Evolutionary conservation across 2,329 filamentous ascomycete genomes (phyloP).

Genomic region (Alternaria triticimaculans): DNA sequence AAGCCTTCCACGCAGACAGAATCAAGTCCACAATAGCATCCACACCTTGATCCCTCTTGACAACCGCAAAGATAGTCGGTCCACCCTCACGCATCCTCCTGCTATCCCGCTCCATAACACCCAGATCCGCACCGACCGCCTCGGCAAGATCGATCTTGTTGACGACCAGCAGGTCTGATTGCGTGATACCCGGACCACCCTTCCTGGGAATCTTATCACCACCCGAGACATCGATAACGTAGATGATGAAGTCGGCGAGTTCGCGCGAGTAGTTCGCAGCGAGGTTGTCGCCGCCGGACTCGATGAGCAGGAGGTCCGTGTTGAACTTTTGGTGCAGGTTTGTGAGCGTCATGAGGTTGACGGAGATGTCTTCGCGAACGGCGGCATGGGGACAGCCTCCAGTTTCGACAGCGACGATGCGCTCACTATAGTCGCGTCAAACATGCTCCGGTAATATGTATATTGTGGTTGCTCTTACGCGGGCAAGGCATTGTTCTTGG

Average conservation of each 20-base stretch:
- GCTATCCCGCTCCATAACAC: constrained; percentile 93
- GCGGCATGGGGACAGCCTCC: constrained; percentile 97
- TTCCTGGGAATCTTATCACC: constrained; percentile 97
- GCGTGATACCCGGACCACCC: constrained; percentile 95
- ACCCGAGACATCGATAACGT: constrained; percentile 95
- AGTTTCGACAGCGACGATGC: constrained; percentile 96
- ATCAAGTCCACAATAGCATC: constrained; percentile 89
- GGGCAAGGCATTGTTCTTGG: constrained; percentile 81
- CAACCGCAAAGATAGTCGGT: constrained; percentile 93
- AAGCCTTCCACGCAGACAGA: constrained; percentile 88
- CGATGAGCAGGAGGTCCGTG: constrained; percentile 88
- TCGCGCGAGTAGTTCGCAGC: constrained; percentile 96
- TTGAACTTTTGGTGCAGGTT: constrained; percentile 81
- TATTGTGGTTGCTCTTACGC: constrained; percentile 50
- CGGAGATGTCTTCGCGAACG: constrained; percentile 93
- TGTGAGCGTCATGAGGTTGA: constrained; percentile 91
- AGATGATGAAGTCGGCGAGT: constrained; percentile 96
- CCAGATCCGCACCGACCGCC: constrained; percentile 86
- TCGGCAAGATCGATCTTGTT: constrained; percentile 98
- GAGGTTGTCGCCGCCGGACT: constrained; percentile 94
- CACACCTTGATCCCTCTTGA: constrained; percentile 89
- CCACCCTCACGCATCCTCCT: constrained; percentile 94
- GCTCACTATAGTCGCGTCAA: constrained; percentile 49
- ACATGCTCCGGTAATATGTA: not conserved
- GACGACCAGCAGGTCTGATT: constrained; percentile 89